Conservation (phyloP, 495 filamentous ascomycete genomes). For the Elaphomyces granulatus region DNA sequence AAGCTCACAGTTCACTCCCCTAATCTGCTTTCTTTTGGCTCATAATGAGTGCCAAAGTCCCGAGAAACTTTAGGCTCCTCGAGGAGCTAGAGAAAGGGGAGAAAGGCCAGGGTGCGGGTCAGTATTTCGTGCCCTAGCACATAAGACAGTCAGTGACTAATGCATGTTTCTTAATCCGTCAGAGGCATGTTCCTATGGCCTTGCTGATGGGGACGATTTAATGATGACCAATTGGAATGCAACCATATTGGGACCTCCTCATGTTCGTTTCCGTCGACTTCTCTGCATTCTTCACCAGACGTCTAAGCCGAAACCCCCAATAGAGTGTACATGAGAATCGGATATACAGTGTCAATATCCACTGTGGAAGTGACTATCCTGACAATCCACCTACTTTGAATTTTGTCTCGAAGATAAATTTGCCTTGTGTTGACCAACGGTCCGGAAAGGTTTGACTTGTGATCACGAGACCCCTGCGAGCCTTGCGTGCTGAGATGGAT, state of each 20-base stretch:
- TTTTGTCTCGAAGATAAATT: constrained; percentile 86
- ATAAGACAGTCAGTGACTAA: constrained; percentile 4
- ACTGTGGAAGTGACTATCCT: constrained; percentile 84
- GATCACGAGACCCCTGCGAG: neutral
- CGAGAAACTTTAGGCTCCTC: constrained; percentile 86
- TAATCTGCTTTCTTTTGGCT: no score
- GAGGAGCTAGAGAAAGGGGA: constrained; percentile 99
- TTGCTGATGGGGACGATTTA: constrained; percentile 87
- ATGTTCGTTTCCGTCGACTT: constrained; percentile 43
- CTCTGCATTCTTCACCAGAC: constrained; percentile 1
- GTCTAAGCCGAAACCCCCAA: constrained; percentile 7
- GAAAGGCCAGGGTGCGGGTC: constrained; percentile 90
- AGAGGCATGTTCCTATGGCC: constrained; percentile 96
- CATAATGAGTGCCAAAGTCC: constrained; percentile 69
- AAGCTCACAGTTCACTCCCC: no score
- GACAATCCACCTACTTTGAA: constrained; percentile 76
- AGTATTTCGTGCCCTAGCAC: constrained; percentile 5
- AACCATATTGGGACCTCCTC: constrained; percentile 91
- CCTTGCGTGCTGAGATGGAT: constrained; percentile 3
- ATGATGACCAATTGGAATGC: constrained; percentile 98
- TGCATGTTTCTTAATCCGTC: constrained; percentile 8
- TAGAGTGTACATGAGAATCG: constrained; percentile 95
- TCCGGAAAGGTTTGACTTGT: constrained; percentile 50
- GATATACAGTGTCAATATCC: constrained; percentile 95
- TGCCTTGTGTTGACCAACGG: constrained; percentile 72